phyloP scores from a whole-genome alignment of 164 flowering plant genomes.

The Magnolia changhungtana region DNA sequence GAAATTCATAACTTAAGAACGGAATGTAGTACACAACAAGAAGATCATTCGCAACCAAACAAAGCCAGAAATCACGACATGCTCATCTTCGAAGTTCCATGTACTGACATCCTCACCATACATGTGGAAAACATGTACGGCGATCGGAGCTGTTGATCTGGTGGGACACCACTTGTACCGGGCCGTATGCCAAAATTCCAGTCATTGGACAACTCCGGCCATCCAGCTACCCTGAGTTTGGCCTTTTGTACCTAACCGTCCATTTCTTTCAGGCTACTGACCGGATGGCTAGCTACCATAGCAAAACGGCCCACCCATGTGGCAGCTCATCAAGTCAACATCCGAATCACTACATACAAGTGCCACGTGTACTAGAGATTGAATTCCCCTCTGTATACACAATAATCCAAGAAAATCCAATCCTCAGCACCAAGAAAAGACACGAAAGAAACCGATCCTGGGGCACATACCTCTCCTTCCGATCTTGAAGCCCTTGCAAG shows the following conservation, averaged over 20 bases:
- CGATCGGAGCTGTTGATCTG: background rate
- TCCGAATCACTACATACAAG: background rate
- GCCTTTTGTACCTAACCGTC: no score
- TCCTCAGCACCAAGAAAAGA: background rate
- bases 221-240: no score
- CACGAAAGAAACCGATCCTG: background rate
- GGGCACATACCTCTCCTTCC: slow-evolving; percentile 59
- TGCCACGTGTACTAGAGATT: background rate
- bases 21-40: background rate
- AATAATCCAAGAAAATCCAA: background rate
- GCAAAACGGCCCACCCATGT: no score
- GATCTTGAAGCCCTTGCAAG: slow-evolving; percentile 78
- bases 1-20: background rate
- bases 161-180: background rate
- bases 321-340: background rate
- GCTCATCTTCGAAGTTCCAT: no score
- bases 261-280: no score
- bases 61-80: background rate
- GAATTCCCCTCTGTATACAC: background rate
- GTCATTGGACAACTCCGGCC: background rate
- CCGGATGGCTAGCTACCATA: no score
- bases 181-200: background rate
- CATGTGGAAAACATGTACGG: background rate
- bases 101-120: background rate
- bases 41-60: background rate